Evolutionary conservation across 1,139 yeast genomes (phyloP).

Genomic region (Zygosaccharomyces sapae): DNA sequence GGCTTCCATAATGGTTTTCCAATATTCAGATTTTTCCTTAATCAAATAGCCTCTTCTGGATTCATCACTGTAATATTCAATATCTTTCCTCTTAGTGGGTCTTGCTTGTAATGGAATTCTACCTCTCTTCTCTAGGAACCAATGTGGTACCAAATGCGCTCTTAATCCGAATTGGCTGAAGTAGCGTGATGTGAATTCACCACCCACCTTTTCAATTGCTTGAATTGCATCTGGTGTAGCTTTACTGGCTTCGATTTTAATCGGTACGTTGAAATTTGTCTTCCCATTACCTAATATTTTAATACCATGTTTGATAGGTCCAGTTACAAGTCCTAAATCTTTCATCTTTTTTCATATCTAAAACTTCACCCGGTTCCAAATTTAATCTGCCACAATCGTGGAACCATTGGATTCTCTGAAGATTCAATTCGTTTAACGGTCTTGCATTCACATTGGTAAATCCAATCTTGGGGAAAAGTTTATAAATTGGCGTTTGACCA

Average conservation of each 20-base stretch:
- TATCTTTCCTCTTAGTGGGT: conserved; percentile 79
- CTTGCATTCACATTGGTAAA: conserved; percentile 59
- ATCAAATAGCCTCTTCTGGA: conserved; percentile 72
- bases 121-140: conserved; percentile 64
- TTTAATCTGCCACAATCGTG: conserved; percentile 64
- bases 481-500: conserved; percentile 94
- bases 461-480: conserved; percentile 87
- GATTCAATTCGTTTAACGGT: conserved; percentile 50
- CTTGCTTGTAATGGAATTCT: conserved; percentile 80
- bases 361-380: conserved; percentile 55
- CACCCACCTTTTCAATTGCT: conserved; percentile 69
- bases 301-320: conserved; percentile 73
- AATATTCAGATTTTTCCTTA: conserved; percentile 36
- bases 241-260: conserved; percentile 73
- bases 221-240: conserved; percentile 74
- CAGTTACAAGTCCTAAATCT: conserved; percentile 67
- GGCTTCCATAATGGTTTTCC: conserved; percentile 30
- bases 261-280: conserved; percentile 52
- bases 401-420: conserved; percentile 57
- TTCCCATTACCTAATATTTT: conserved; percentile 72
- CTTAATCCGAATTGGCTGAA: conserved; percentile 61
- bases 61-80: conserved; percentile 68
- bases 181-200: conserved; percentile 68
- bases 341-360: conserved; percentile 64
- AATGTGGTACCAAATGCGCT: conserved; percentile 73